phyloP scores from a whole-genome alignment of 257 asterid genomes.

The Nicotiana paniculata region DNA sequence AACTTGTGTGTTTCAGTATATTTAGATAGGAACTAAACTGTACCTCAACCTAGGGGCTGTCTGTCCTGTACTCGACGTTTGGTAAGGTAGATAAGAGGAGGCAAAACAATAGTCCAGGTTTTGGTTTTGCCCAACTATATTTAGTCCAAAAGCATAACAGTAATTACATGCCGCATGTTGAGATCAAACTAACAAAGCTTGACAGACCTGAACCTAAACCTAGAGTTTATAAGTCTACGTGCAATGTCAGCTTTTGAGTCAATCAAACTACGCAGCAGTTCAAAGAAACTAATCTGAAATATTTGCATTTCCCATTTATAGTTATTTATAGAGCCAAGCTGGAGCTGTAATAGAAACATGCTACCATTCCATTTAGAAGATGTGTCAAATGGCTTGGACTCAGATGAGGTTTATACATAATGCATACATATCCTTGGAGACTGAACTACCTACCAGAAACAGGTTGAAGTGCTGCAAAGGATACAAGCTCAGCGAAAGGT shows the following conservation, averaged over 20 bases:
- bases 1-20: neutral
- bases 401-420: neutral
- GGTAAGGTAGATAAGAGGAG: neutral
- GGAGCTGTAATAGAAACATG: neutral
- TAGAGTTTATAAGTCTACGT: neutral
- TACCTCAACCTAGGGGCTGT: neutral
- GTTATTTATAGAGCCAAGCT: neutral
- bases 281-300: neutral
- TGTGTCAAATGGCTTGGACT: neutral
- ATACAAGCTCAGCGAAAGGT: constrained; percentile 51
- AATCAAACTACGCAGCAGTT: neutral
- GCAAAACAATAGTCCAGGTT: neutral
- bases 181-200: neutral
- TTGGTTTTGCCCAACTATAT: neutral
- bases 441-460: constrained; percentile 41
- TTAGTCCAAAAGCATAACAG: neutral
- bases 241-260: neutral
- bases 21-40: neutral
- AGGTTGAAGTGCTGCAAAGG: constrained; percentile 73
- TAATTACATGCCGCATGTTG: neutral
- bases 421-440: neutral
- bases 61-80: neutral
- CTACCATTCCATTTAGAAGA: neutral
- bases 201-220: neutral
- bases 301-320: neutral